Evolutionary conservation across 129 eudicot genomes (phyloP).

Genomic region (Rutidosis leptorrhynchoides): DNA sequence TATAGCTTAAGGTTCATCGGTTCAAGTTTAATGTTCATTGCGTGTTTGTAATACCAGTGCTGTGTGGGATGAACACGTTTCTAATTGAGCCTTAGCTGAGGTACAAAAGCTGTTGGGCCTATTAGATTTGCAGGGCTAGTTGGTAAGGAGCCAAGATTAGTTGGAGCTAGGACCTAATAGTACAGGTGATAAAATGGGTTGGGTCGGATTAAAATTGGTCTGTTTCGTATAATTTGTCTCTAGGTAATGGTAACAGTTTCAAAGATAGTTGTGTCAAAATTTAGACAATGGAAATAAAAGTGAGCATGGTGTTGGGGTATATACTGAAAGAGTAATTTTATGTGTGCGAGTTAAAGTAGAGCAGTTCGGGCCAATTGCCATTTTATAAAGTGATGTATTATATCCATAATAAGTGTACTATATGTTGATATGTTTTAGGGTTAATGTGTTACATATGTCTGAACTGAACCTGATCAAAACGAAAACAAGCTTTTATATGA

Average conservation of each 20-base stretch:
- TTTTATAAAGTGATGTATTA: too few species aligned
- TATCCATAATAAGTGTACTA: too few species aligned
- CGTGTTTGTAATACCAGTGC: neutral
- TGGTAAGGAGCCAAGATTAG: neutral
- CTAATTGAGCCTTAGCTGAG: neutral
- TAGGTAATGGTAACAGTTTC: too few species aligned
- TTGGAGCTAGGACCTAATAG: neutral
- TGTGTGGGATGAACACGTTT: neutral
- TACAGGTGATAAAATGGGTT: neutral
- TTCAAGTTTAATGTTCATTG: neutral
- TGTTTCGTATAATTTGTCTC: neutral
- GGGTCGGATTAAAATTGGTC: neutral
- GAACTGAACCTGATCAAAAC: too few species aligned
- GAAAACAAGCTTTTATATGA: too few species aligned
- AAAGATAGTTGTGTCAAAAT: neutral
- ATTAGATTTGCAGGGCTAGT: neutral
- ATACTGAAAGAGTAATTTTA: too few species aligned
- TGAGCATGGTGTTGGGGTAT: too few species aligned
- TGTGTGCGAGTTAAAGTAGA: too few species aligned
- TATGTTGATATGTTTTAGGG: neutral
- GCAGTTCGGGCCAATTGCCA: neutral
- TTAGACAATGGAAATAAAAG: neutral
- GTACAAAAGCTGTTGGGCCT: neutral
- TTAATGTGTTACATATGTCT: too few species aligned
- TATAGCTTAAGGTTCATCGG: too few species aligned